A percentile compares a stretch with the other conserved stretches of the same genome.
These are phyloP conservation scores for Aphanoascus verrucosus DNA, from an alignment of 2,329 filamentous ascomycete genomes.

Conservation along the genomic window DNA sequence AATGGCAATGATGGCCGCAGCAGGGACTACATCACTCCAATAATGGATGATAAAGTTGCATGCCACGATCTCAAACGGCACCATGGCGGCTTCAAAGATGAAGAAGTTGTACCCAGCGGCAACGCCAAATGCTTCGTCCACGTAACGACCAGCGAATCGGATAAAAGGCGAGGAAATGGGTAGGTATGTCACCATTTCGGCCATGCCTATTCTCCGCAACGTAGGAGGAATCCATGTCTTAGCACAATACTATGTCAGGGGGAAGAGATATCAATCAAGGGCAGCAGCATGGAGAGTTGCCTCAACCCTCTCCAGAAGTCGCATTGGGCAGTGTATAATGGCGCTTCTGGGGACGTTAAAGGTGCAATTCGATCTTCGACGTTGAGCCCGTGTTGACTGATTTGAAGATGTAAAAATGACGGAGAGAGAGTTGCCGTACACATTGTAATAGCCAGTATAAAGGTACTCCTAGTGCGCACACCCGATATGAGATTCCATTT, in stretches of 20 bases:
- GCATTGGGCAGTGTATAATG: background rate
- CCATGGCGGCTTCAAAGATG: slow-evolving; percentile 41
- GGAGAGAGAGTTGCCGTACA: slow-evolving; percentile 26
- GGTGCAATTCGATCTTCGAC: background rate
- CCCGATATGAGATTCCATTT: slow-evolving; percentile 25
- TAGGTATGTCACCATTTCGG: slow-evolving; percentile 43
- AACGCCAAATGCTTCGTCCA: slow-evolving; percentile 41
- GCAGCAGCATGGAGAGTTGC: background rate
- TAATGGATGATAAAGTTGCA: slow-evolving; percentile 42
- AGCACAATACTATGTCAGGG: slow-evolving; percentile 11
- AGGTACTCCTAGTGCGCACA: slow-evolving; percentile 31
- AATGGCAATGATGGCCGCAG: slow-evolving; percentile 38
- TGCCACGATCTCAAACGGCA: slow-evolving; percentile 45
- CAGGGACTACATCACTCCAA: slow-evolving; percentile 40
- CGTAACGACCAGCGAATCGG: slow-evolving; percentile 38
- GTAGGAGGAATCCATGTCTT: slow-evolving; percentile 18
- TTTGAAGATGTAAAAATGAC: background rate
- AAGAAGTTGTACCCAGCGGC: slow-evolving; percentile 44
- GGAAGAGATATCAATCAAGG: background rate
- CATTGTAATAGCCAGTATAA: slow-evolving; percentile 38
- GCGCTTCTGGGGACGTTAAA: background rate
- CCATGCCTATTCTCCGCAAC: slow-evolving; percentile 27
- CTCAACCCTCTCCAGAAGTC: background rate
- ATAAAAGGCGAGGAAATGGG: slow-evolving; percentile 40
- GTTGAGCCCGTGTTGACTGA: background rate